Conservation (phyloP, 176 grass and related monocot genomes). For the Rhynchospora tenuis region DNA sequence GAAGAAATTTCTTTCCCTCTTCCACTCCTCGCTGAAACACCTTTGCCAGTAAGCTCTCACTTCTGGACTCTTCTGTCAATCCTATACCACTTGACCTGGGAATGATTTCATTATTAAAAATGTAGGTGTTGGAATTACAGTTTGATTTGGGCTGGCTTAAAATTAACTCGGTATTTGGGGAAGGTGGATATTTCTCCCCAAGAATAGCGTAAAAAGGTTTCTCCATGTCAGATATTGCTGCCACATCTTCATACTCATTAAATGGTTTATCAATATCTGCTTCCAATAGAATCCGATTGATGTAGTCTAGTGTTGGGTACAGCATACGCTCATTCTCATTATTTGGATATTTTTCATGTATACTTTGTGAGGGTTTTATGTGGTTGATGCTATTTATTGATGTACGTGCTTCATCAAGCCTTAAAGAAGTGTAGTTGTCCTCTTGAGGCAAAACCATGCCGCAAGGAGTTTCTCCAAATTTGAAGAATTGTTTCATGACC, state of each 20-base stretch:
- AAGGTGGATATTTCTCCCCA: slow-evolving; percentile 18
- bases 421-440: not conserved
- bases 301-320: slow-evolving; percentile 22
- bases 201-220: slow-evolving; percentile 40
- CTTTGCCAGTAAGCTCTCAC: slow-evolving; percentile 11
- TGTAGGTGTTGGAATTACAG: not conserved
- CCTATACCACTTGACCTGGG: not conserved
- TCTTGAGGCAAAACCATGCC: not conserved
- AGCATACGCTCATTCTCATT: not conserved
- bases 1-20: slow-evolving; percentile 33
- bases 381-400: not conserved
- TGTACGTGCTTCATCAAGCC: not conserved
- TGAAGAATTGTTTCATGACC: not conserved
- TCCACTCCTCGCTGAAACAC: slow-evolving; percentile 33
- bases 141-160: not conserved
- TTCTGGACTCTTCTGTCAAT: not conserved
- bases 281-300: slow-evolving; percentile 37
- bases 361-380: not conserved
- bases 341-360: not conserved
- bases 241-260: not conserved
- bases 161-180: not conserved
- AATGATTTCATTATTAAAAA: not conserved
- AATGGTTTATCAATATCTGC: slow-evolving; percentile 25
- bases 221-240: slow-evolving; percentile 23
- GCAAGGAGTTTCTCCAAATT: not conserved